Evolutionary conservation across 495 filamentous ascomycete species (phyloP), one percentile per base, ranked within the genome.

Genomic region (Xylaria cubensis): DNA sequence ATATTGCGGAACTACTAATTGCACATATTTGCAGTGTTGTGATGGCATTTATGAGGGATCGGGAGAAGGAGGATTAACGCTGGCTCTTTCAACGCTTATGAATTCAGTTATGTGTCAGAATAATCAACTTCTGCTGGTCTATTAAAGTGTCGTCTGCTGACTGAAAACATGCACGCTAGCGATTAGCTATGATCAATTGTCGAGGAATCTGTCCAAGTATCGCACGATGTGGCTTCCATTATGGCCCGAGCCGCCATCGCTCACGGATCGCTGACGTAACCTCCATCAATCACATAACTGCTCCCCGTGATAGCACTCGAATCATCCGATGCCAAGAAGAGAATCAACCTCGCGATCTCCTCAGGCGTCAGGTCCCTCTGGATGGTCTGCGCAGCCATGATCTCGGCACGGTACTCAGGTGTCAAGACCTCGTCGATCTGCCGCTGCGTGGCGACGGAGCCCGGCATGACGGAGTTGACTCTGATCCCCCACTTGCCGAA

Each of bases 381-480:
- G 64, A 86, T 32, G 19, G 80, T 80, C 74, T 86, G 85, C 58
- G 72, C 72, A 15, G 69, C 72, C 69, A 86, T 71, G 0, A 85
- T 80, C 65, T 80, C 73, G 1, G 72, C 77, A 36, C 81, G 76
- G 72, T 86, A 86, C 75, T 83, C 84, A 9, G 74, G 73, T 51
- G 82, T 86, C 53, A 84, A 64, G 7, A 86, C 81, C 70, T 84
- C 81, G 9, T 79, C 74, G 50, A 78, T 83, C 79, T 86, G 82
- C 36, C 83, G 72, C 75, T 82, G 75, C 64, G 80, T 82, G 21
- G 78, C 78, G 34, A 82, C 77, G 1, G 77, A 69, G 3, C 80
- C 80, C 76, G 87, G 87, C 51, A 86, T 85, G 58, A 89, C 82
- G 24, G 84, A 83, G 78, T 92, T 92, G 10, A 91, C 85, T 59